Percentiles rank a stretch among this genome's conserved stretches.
Conservation (phyloP, 2,329 filamentous ascomycete species). For the Sporothrix brasiliensis region DNA sequence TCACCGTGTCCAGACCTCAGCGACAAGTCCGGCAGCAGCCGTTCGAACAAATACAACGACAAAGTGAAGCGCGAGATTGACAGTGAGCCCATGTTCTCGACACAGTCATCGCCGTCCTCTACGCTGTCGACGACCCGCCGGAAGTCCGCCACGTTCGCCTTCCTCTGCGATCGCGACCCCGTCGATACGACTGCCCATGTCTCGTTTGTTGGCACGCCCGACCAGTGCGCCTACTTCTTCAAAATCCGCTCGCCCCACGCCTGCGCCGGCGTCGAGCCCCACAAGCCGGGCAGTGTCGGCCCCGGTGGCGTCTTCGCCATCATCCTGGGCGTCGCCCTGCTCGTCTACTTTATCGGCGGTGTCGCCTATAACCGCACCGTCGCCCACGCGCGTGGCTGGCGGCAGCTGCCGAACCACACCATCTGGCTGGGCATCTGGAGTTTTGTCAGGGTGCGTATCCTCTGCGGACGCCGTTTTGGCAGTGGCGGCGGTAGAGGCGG, state of each 20-base stretch:
- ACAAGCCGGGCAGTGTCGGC: constrained; percentile 71
- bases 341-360: constrained; percentile 89
- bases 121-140: constrained; percentile 45
- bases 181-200: constrained; percentile 67
- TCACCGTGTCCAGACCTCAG: constrained; percentile 67
- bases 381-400: constrained; percentile 91
- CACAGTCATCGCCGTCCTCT: constrained; percentile 17
- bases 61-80: not conserved
- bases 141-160: constrained; percentile 87
- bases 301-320: constrained; percentile 82
- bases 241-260: constrained; percentile 85
- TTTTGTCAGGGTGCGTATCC: constrained; percentile 72
- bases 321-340: constrained; percentile 73
- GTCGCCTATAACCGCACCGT: constrained; percentile 96
- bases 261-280: constrained; percentile 68
- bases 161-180: constrained; percentile 87
- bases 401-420: constrained; percentile 90
- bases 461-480: constrained; percentile 27
- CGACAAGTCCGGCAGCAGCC: constrained; percentile 40
- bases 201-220: constrained; percentile 84
- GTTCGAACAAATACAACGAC: constrained; percentile 38
- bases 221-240: constrained; percentile 95
- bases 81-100: constrained; percentile 39
- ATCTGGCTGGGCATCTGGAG: constrained; percentile 87
- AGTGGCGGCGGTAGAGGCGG: constrained; percentile 4